phyloP scores from a whole-genome alignment of 139 green algal genomes.

The Chlorella vulgaris region DNA sequence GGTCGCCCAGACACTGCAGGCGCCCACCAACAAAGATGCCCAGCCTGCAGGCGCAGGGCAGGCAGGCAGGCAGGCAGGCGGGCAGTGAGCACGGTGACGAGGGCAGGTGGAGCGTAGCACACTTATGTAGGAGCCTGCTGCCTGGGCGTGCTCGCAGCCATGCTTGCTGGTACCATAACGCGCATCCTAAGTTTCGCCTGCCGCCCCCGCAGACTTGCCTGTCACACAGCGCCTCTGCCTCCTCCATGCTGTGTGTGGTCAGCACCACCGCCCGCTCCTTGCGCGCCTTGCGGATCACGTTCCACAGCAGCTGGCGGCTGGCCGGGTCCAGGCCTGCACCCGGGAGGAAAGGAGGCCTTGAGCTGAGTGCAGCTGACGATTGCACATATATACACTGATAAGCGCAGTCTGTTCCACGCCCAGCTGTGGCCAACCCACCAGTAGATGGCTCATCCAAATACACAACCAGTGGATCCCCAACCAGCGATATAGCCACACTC shows the following conservation, averaged over 20 bases:
- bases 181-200: not conserved
- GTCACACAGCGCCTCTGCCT: constrained; percentile 84
- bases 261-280: constrained; percentile 77
- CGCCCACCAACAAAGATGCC: constrained; percentile 76
- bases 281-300: constrained; percentile 69
- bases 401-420: too few relatives aligned
- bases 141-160: too few relatives aligned
- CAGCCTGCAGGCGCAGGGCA: constrained; percentile 37
- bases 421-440: too few relatives aligned
- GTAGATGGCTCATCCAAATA: constrained; percentile 78
- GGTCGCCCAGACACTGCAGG: constrained; percentile 80
- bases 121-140: too few relatives aligned
- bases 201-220: too few relatives aligned
- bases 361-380: too few relatives aligned
- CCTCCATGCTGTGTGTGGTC: constrained; percentile 91
- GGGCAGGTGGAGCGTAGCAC: too few relatives aligned
- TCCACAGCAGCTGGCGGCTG: constrained; percentile 72
- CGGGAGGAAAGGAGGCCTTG: not conserved
- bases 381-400: too few relatives aligned
- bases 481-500: constrained; percentile 57
- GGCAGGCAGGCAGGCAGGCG: not conserved
- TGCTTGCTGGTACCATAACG: not conserved
- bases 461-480: constrained; percentile 61
- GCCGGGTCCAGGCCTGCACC: constrained; percentile 64
- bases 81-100: too few relatives aligned